A percentile compares a stretch with the other conserved stretches of the same genome.
phyloP scores from a whole-genome alignment of 1,284 basidiomycete genomes.

The Schizophyllum commune region DNA sequence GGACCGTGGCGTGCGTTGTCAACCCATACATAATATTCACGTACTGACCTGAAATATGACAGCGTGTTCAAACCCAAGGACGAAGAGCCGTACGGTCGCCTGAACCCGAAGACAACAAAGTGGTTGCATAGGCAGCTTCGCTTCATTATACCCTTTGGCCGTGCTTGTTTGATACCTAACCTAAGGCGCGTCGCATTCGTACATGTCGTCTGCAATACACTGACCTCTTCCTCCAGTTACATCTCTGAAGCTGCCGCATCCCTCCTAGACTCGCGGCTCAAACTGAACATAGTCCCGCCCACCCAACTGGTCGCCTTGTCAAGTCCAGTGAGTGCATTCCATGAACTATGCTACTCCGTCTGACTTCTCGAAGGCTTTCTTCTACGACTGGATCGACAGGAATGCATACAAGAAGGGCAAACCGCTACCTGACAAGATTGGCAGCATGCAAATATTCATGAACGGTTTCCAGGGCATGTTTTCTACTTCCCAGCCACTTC shows the following conservation, averaged over 20 bases:
- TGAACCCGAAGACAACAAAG: slow-evolving; percentile 89
- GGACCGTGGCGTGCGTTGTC: slow-evolving; percentile 66
- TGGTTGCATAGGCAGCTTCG: slow-evolving; percentile 83
- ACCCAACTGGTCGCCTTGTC: slow-evolving; percentile 81
- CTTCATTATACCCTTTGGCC: slow-evolving; percentile 81
- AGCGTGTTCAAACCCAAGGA: slow-evolving; percentile 90
- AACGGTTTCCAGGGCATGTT: slow-evolving; percentile 69
- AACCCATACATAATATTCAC: background rate
- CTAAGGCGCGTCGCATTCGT: slow-evolving; percentile 44
- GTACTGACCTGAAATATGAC: slow-evolving; percentile 4
- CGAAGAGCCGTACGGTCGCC: slow-evolving; percentile 77
- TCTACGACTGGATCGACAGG: slow-evolving; percentile 84
- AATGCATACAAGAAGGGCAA: slow-evolving; percentile 75
- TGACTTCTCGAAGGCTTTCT: slow-evolving; percentile 55
- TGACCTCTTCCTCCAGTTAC: slow-evolving; percentile 24
- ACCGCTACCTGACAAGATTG: slow-evolving; percentile 76
- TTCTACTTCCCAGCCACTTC: background rate
- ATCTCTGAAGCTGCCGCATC: slow-evolving; percentile 73
- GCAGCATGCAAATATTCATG: slow-evolving; percentile 86
- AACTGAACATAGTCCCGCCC: slow-evolving; percentile 76
- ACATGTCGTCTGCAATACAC: slow-evolving; percentile 2
- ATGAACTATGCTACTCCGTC: background rate
- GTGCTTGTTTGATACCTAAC: slow-evolving; percentile 81
- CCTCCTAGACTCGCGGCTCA: slow-evolving; percentile 69
- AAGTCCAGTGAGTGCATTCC: slow-evolving; percentile 48